Evolutionary conservation across 306 rosid genomes (phyloP), one percentile per base, ranked within the genome.

Genomic region (Prunus mongolica): DNA sequence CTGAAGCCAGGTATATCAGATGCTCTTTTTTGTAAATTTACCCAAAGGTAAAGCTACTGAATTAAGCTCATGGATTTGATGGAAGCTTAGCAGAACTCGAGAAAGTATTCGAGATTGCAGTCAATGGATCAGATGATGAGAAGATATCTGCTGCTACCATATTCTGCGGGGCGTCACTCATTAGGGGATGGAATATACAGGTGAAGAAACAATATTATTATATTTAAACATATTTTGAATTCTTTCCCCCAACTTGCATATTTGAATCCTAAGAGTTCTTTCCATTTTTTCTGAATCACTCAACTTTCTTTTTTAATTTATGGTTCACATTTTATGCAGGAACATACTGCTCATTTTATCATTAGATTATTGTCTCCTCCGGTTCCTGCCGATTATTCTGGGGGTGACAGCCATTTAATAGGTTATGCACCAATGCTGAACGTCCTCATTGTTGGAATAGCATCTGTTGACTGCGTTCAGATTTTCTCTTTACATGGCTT

Each of bases 11-110:
- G 96, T 86, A 78, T 88, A 84, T 91, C 88, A 88, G 90, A 92
- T 95, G 93, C 91, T 90, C 90, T 91, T 92, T 90, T 90, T 93
- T 88, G 87, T 89, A 84, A 86, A 89, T 88, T 89, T 81, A 80
- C 83, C 88, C 88, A 89, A 89, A 84, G 88, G 86, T 87, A 90
- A 92, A 87, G 90, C 96, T 79, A 93, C 95, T 93, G 97, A 96
- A 91, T 86, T 96, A 95, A 86, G 90, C 98, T 96, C 93, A 88
- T 96, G 97, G 96, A 79, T 96, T 96, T 91, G 88, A 92, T 96
- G 99, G 97, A 96, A 92, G 99, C 89, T 92, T 96, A 86, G 96
- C 99, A 91, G 99, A 96, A 66, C 89, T 96, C 82, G 91, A 96
- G 89, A 96, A 91, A 78, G 78, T 89, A 79, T 92, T 91, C 80